Evolutionary conservation across 805 yeast species (phyloP).

Genomic region (Sugiyamaella smithiae): DNA sequence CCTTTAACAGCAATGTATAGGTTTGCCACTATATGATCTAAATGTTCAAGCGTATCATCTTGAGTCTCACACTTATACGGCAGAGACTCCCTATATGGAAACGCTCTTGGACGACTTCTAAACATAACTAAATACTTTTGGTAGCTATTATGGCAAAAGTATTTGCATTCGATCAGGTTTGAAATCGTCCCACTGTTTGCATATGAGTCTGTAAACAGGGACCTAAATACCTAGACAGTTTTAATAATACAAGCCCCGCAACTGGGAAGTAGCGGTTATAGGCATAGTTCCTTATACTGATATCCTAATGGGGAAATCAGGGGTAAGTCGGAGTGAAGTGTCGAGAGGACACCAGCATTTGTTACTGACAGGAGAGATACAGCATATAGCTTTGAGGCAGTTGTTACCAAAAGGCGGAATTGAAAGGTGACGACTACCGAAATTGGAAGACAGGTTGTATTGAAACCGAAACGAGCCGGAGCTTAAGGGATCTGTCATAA

Average conservation of each 20-base stretch:
- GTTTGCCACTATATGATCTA: conserved; percentile 77
- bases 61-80: conserved; percentile 76
- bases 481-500: no score
- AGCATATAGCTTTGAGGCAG: no score
- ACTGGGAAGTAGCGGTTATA: neutral
- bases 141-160: no score
- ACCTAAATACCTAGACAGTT: neutral
- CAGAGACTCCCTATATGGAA: conserved; percentile 43
- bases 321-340: neutral
- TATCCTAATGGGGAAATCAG: neutral
- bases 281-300: neutral
- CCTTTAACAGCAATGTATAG: conserved; percentile 74
- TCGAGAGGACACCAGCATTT: no score
- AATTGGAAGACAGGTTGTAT: no score
- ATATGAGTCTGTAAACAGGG: neutral
- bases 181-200: no score
- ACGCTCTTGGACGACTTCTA: conserved; percentile 39
- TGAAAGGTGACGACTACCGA: no score
- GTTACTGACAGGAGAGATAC: no score
- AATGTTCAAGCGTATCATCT: conserved; percentile 65
- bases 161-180: no score
- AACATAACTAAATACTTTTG: neutral
- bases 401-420: no score
- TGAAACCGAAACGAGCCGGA: no score
- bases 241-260: neutral